phyloP scores from a whole-genome alignment of 2,329 filamentous ascomycete genomes.

The Colletotrichum sp. region DNA sequence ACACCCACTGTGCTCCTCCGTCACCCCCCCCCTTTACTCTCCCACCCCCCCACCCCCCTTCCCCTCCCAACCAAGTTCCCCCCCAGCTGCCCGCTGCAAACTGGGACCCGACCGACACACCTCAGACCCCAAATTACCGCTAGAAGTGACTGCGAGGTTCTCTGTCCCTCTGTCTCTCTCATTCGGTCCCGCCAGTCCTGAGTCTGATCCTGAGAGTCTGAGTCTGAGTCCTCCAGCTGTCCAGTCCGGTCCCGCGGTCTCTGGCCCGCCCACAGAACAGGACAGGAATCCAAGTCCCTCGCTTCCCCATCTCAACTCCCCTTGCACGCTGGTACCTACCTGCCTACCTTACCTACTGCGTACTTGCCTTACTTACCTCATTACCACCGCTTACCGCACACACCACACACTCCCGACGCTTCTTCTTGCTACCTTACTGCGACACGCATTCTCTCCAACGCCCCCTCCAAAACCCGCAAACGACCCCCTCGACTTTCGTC shows the following conservation, averaged over 20 bases:
- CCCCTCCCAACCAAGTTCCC: neutral
- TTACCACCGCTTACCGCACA: neutral
- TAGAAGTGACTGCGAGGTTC: neutral
- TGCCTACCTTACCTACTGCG: neutral
- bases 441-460: neutral
- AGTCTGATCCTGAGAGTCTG: neutral
- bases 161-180: neutral
- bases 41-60: too few species aligned
- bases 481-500: neutral
- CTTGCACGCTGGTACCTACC: neutral
- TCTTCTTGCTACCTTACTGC: neutral
- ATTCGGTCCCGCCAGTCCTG: neutral
- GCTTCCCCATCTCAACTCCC: conserved; percentile 18
- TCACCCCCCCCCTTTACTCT: too few species aligned
- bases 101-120: neutral
- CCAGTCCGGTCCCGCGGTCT: neutral
- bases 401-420: neutral
- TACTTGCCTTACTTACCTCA: neutral
- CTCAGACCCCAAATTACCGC: neutral
- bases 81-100: neutral
- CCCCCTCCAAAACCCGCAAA: conserved; percentile 8
- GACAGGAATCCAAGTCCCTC: neutral
- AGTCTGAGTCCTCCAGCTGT: neutral
- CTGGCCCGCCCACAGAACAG: neutral
- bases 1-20: too few species aligned